Conservation (phyloP, 805 yeast genomes). For the Metschnikowia arizonensis region DNA sequence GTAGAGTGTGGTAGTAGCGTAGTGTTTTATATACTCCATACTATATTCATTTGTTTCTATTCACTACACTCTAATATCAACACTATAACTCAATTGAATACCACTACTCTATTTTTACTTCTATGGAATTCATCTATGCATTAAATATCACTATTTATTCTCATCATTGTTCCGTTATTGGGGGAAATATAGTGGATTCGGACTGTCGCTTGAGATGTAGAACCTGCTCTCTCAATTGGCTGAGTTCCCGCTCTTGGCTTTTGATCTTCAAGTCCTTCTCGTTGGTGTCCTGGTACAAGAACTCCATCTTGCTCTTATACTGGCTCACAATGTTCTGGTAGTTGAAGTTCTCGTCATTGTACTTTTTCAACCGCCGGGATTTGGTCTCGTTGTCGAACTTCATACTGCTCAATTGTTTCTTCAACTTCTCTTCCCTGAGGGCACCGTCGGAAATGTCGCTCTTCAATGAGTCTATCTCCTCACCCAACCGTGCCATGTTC, state of each 20-base stretch:
- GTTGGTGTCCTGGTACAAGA: constrained; percentile 34
- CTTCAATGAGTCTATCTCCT: constrained; percentile 44
- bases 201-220: constrained; percentile 9
- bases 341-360: constrained; percentile 56
- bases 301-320: constrained; percentile 36
- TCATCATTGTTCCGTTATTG: too few relatives aligned
- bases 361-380: constrained; percentile 44
- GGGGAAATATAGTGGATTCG: too few relatives aligned
- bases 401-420: constrained; percentile 52
- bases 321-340: constrained; percentile 49
- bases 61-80: too few relatives aligned
- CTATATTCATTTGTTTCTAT: too few relatives aligned
- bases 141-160: too few relatives aligned
- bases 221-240: constrained; percentile 51
- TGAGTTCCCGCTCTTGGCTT: constrained; percentile 53
- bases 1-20: too few relatives aligned
- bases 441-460: constrained; percentile 48
- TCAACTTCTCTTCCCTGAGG: constrained; percentile 47
- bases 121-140: too few relatives aligned
- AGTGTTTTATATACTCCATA: too few relatives aligned
- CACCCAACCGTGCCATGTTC: constrained; percentile 51
- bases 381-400: constrained; percentile 51
- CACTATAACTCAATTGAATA: too few relatives aligned
- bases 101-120: too few relatives aligned
- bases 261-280: constrained; percentile 43